Evolutionary conservation across 306 rosid genomes (phyloP), one percentile per base, ranked within the genome.

Genomic region (Quercus aquifolioides): DNA sequence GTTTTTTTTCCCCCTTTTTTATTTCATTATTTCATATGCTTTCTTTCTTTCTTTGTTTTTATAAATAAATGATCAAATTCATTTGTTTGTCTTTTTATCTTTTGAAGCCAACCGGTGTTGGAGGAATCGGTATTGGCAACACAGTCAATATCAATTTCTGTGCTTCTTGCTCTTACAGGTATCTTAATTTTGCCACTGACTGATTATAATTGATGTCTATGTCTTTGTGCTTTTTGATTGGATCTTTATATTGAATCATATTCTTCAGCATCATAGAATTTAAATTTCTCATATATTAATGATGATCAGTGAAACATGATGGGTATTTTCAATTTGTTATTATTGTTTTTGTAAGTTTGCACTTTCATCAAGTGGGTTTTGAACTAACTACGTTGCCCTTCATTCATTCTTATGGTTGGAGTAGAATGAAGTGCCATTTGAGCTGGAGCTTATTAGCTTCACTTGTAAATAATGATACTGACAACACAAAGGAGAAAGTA

Each of bases 101-200:
- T 76, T 84, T 89, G 97, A 82, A 89, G 74, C 69, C 86, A 56
- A 52, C 51, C 5, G 68, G 1, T 31, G 14, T 79, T 25, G 91
- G 89, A 55, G 89, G 78, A 68, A 65, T 83, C 25, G 94, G 94
- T 59, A 38, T 83, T 26, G 94, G 94, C 70, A 88, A 86, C 85
- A 86, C 88, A 30, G 88, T 94, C 60, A 71, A 75, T 74, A 88
- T 91, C 80, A 88, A 83, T 64, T 91, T 80, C 85, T 89, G 94
- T 69, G 80, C 98, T 52, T 90, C 92, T 74, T 94, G 97, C 79
- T 88, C 97, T n/a, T 91, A 92, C 83, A 91, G 65, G 96, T 89
- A 59, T 30, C 21, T 81, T 74, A 28, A 35, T 11, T 59, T 30
- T 51, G 7, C 12, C 6, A 12, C 26, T 9, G 30, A 28, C 5